Conservation (phyloP, 805 yeast genomes). For the Candida pseudofarinosa region DNA sequence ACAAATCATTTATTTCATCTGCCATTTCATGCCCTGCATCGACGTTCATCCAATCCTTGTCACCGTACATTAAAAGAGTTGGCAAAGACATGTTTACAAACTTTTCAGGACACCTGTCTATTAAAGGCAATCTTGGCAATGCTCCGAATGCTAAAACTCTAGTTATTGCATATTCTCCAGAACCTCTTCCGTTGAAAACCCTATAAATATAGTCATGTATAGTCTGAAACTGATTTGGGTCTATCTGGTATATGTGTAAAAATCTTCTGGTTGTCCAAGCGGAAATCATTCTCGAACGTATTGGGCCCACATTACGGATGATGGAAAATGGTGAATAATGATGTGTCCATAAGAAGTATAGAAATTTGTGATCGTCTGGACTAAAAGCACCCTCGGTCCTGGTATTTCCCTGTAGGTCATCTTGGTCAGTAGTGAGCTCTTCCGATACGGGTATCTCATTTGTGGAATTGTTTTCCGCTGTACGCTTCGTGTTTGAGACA, state of each 20-base stretch:
- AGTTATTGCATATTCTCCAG: conserved; percentile 64
- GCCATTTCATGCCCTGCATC: conserved; percentile 50
- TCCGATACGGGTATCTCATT: conserved; percentile 11
- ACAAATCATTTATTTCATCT: conserved; percentile 24
- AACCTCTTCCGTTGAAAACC: conserved; percentile 50
- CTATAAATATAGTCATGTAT: conserved; percentile 55
- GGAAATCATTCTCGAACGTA: conserved; percentile 48
- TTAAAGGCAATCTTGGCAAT: conserved; percentile 51
- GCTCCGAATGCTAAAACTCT: conserved; percentile 59
- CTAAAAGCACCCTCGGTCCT: conserved; percentile 7
- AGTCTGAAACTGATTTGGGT: conserved; percentile 28
- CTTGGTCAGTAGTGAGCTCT: conserved; percentile 22
- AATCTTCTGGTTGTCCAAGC: conserved; percentile 49
- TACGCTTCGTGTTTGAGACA: conserved; percentile 8
- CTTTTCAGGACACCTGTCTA: conserved; percentile 45
- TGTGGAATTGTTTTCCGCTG: conserved; percentile 13
- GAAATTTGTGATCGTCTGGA: conserved; percentile 13
- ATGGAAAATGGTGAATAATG: conserved; percentile 54
- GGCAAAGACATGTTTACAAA: conserved; percentile 42
- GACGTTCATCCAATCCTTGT: conserved; percentile 67
- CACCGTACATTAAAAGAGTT: conserved; percentile 62
- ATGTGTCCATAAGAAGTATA: conserved; percentile 47
- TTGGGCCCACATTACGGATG: conserved; percentile 49
- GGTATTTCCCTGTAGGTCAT: conserved; percentile 19
- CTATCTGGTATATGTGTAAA: conserved; percentile 35